phyloP scores from a whole-genome alignment of 2,329 filamentous ascomycete genomes.

The Massarina eburnea region DNA sequence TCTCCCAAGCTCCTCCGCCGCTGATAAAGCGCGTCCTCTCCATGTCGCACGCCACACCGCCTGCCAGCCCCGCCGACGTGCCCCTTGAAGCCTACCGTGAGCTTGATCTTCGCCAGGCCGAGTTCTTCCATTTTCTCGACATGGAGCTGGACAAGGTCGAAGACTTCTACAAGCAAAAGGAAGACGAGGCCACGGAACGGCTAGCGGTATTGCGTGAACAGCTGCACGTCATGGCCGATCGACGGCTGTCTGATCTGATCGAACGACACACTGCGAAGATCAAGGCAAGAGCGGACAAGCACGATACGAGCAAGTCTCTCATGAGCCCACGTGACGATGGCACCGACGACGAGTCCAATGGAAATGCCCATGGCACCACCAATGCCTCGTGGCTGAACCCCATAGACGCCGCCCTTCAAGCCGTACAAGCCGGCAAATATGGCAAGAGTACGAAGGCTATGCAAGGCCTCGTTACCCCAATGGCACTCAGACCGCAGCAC shows the following conservation, averaged over 20 bases:
- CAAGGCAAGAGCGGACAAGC: conserved; percentile 28
- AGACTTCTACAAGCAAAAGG: conserved; percentile 82
- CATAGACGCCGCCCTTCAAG: conserved; percentile 47
- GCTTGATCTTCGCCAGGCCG: conserved; percentile 72
- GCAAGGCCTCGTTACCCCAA: conserved; percentile 39
- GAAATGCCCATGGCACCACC: conserved; percentile 14
- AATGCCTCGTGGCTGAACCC: conserved; percentile 31
- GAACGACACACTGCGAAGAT: conserved; percentile 45
- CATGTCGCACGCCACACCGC: conserved; percentile 42
- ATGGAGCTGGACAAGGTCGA: conserved; percentile 89
- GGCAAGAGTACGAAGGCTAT: conserved; percentile 58
- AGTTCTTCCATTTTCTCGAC: conserved; percentile 87
- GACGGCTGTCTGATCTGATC: conserved; percentile 72
- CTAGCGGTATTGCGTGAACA: conserved; percentile 75
- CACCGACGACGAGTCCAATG: conserved; percentile 22
- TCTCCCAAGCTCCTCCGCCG: conserved; percentile 32
- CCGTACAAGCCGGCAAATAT: conserved; percentile 47
- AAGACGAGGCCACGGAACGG: conserved; percentile 77
- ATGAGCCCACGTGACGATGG: conserved; percentile 20
- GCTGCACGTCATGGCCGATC: conserved; percentile 88
- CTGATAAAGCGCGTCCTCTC: conserved; percentile 46
- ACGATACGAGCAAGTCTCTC: conserved; percentile 14
- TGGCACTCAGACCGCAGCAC: conserved; percentile 44
- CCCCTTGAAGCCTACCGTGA: conserved; percentile 62
- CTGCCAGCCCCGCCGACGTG: conserved; percentile 48